Base-by-base conservation (phyloP, 2,329 filamentous ascomycete genomes). In the Botrytis galanthina region DNA sequence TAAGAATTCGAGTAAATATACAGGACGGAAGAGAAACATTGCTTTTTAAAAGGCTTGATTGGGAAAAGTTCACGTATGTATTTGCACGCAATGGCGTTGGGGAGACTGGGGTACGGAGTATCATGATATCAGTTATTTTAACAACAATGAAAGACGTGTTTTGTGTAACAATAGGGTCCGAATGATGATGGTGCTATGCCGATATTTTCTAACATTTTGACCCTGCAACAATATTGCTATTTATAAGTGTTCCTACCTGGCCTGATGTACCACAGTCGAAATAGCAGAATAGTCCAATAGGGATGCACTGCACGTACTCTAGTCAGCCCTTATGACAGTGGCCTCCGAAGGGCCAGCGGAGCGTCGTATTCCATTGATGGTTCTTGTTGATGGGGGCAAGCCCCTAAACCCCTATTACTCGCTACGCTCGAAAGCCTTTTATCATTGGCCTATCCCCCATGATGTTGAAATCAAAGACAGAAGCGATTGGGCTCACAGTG, bases 1-100 rank as follows among this genome's bases (percentile, higher is more conserved):
- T 78, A 98, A 98, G 86, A 85, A 90, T 1, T 94, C 88, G 73
- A 97, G 93, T 70, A 98, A 97, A 83, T 99, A 97, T 82, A 98
- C 95, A 0, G 96, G 95, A 44, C 87, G 96, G 79, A 97, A 94
- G 85, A 89, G 96, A 82, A 89, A 93, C 74, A 85, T 91, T 72
- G 90, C 90, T 46, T 97, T 97, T 82, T 97, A 85, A 74, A 76
- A 10, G 26, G 54, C 39, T 42, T 61, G 59, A 39, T 51, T 26
- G 57, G 66, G 66, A n/a, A 42, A 42, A 57, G 22, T 18, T 57
- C 48, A 12, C 39, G 54, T 59, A 39, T 46, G 60, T 63, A 51
- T 63, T 59, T 74, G 76, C 76, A 78, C 79, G 76, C 77, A 73
- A 74, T 76, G 79, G 79, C 77, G 78, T 80, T 77, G 57, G 71